Percentiles rank a stretch among this genome's conserved stretches.
Conservation (phyloP, 1,284 basidiomycete genomes). For the Nidula niveotomentosa region DNA sequence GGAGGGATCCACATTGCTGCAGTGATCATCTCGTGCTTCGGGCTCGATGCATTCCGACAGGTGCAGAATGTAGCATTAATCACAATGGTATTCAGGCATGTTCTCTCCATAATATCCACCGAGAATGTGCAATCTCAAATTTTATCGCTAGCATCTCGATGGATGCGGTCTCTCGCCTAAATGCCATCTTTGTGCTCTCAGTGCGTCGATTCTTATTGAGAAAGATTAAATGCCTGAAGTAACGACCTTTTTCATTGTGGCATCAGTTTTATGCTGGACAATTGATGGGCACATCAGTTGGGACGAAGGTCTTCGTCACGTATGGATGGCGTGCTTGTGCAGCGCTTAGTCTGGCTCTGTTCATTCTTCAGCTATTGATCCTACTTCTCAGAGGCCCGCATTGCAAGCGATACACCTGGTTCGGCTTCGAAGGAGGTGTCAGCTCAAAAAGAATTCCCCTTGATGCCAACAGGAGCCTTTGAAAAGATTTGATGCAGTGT, state of each 20-base stretch:
- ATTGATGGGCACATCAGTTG: slow-evolving; percentile 55
- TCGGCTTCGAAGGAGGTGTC: slow-evolving; percentile 45
- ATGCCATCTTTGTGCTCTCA: slow-evolving; percentile 51
- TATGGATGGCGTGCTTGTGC: slow-evolving; percentile 54
- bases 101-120: not conserved
- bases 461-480: not conserved
- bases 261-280: slow-evolving; percentile 43
- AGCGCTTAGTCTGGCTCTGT: slow-evolving; percentile 41
- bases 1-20: slow-evolving; percentile 50
- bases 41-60: slow-evolving; percentile 28
- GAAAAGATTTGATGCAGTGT: no score
- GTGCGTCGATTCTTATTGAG: slow-evolving; percentile 20
- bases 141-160: slow-evolving; percentile 39
- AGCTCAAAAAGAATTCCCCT: slow-evolving; percentile 4
- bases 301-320: slow-evolving; percentile 49
- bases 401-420: slow-evolving; percentile 39
- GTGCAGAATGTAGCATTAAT: slow-evolving; percentile 28
- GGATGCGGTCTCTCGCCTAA: slow-evolving; percentile 47
- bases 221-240: slow-evolving; percentile 2
- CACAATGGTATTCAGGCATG: slow-evolving; percentile 18
- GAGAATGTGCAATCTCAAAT: not conserved
- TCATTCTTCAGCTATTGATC: slow-evolving; percentile 36
- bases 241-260: not conserved
- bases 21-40: slow-evolving; percentile 28
- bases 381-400: slow-evolving; percentile 46